Evolutionary conservation across 2,329 filamentous ascomycete genomes (phyloP).

Genomic region (Penicillium olsonii): DNA sequence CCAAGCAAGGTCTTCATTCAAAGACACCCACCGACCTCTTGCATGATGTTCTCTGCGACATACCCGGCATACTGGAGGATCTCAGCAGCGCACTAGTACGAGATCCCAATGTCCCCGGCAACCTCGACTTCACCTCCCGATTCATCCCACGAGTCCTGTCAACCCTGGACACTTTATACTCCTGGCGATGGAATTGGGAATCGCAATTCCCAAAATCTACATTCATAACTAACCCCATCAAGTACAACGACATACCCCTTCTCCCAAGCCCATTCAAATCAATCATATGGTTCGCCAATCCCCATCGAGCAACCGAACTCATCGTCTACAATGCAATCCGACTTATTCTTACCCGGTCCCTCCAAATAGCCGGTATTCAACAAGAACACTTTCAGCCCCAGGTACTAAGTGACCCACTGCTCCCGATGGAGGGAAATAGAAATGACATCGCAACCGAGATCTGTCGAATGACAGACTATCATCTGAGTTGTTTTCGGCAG

Average conservation of each 20-base stretch:
- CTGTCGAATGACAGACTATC: conserved; percentile 18
- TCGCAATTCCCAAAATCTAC: conserved; percentile 8
- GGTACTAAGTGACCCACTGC: conserved; percentile 9
- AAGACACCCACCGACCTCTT: conserved; percentile 6
- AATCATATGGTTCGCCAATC: conserved; percentile 12
- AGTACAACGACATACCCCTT: background rate
- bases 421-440: conserved; percentile 17
- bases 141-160: background rate
- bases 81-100: conserved; percentile 1
- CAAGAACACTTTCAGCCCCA: background rate
- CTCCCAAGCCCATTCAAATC: conserved; percentile 13
- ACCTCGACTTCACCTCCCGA: conserved; percentile 1
- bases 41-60: conserved; percentile 12
- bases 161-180: conserved; percentile 7
- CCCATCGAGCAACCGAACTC: conserved; percentile 13
- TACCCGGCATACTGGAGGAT: conserved; percentile 16
- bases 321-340: conserved; percentile 11
- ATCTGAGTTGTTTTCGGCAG: conserved; percentile 10
- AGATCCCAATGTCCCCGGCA: background rate
- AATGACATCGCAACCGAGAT: conserved; percentile 17
- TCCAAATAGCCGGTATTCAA: conserved; percentile 6
- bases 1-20: conserved; percentile 3
- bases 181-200: conserved; percentile 19
- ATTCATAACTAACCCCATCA: background rate
- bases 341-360: conserved; percentile 7